phyloP scores from a whole-genome alignment of 805 yeast species.

The Vanderwaltozyma yarrowii region DNA sequence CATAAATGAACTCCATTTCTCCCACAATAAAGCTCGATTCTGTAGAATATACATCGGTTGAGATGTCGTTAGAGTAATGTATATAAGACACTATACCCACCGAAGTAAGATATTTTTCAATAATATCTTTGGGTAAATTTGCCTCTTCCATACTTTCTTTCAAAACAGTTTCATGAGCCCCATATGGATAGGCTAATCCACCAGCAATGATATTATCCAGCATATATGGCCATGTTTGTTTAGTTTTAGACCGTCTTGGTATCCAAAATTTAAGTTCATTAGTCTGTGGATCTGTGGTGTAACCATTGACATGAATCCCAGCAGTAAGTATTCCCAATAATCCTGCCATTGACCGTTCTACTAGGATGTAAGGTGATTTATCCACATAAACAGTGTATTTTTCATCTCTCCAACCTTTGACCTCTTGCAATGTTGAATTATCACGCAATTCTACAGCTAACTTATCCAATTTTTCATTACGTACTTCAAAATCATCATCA shows the following conservation, averaged over 20 bases:
- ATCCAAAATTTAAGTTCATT: slow-evolving; percentile 60
- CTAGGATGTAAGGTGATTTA: slow-evolving; percentile 46
- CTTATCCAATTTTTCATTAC: slow-evolving; percentile 32
- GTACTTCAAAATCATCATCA: slow-evolving; percentile 24
- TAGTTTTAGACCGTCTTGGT: slow-evolving; percentile 66
- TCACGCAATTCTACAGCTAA: slow-evolving; percentile 37
- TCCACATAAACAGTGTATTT: slow-evolving; percentile 57
- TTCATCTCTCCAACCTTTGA: slow-evolving; percentile 81
- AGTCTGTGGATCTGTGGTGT: slow-evolving; percentile 37
- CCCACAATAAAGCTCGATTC: slow-evolving; percentile 69
- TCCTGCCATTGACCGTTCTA: slow-evolving; percentile 78
- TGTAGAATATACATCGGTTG: slow-evolving; percentile 20
- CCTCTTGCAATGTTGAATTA: slow-evolving; percentile 23
- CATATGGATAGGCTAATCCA: slow-evolving; percentile 77
- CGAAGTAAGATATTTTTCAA: slow-evolving; percentile 34
- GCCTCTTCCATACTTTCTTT: slow-evolving; percentile 93
- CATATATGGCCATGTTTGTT: slow-evolving; percentile 84
- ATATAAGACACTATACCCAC: slow-evolving; percentile 67
- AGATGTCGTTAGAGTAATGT: slow-evolving; percentile 28
- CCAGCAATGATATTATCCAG: slow-evolving; percentile 94
- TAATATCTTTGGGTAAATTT: slow-evolving; percentile 48
- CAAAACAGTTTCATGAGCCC: slow-evolving; percentile 61
- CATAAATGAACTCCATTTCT: slow-evolving; percentile 77
- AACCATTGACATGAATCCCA: slow-evolving; percentile 86
- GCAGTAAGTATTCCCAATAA: slow-evolving; percentile 79